Conservation (phyloP, 495 filamentous ascomycete genomes). For the Penicillium longicatenatum region DNA sequence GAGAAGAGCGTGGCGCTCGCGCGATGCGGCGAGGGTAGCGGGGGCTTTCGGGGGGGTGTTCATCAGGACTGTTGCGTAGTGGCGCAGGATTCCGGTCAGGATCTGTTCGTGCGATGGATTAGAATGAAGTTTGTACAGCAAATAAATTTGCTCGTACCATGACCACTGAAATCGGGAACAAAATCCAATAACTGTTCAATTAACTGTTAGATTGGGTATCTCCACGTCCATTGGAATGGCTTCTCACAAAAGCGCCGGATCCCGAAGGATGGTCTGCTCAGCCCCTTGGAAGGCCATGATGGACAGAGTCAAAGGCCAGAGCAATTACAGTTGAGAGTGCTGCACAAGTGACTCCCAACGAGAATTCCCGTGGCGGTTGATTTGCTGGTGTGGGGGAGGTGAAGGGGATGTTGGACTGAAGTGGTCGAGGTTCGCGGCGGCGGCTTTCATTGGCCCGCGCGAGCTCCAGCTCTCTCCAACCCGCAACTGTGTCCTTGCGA, state of each 20-base stretch:
- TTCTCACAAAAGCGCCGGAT: slow-evolving; percentile 94
- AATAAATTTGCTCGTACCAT: slow-evolving; percentile 63
- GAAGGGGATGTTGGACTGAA: slow-evolving; percentile 22
- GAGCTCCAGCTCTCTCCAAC: slow-evolving; percentile 41
- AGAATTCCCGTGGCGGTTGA: slow-evolving; percentile 7
- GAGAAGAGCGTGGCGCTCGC: slow-evolving; percentile 84
- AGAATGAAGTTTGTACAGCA: not conserved
- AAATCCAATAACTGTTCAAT: slow-evolving; percentile 85
- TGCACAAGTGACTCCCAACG: not conserved
- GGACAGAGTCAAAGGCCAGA: slow-evolving; percentile 62
- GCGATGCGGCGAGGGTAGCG: slow-evolving; percentile 70
- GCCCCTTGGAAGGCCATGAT: slow-evolving; percentile 79
- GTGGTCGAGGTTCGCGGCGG: slow-evolving; percentile 23
- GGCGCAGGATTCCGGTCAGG: slow-evolving; percentile 90
- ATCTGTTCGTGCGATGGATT: slow-evolving; percentile 56
- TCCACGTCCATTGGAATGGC: slow-evolving; percentile 7
- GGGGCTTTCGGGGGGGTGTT: slow-evolving; percentile 81
- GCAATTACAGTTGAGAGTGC: slow-evolving; percentile 16
- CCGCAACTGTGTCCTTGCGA: slow-evolving; percentile 40
- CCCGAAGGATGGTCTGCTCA: slow-evolving; percentile 94
- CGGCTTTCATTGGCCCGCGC: slow-evolving; percentile 34
- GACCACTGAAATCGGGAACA: slow-evolving; percentile 93
- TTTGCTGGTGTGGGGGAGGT: slow-evolving; percentile 11
- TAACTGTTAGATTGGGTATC: slow-evolving; percentile 18
- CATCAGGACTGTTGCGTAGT: slow-evolving; percentile 92